phyloP scores from a whole-genome alignment of 2,329 filamentous ascomycete species.

The Aspergillus tubingensis region DNA sequence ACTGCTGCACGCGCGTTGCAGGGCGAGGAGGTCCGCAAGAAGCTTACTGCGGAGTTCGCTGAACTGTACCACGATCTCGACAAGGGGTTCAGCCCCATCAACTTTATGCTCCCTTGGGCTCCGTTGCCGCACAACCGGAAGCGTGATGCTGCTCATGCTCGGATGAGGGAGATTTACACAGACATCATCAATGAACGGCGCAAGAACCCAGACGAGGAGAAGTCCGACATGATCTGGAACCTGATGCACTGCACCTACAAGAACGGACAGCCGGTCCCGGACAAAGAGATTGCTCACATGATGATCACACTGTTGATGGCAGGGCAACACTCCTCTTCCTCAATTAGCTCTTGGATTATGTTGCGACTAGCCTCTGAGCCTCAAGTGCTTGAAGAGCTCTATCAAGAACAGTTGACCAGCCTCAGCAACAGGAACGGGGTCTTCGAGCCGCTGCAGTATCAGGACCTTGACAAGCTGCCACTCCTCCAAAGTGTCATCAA shows the following conservation, averaged over 20 bases:
- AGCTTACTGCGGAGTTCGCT: conserved; percentile 71
- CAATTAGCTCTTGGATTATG: conserved; percentile 76
- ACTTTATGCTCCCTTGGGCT: conserved; percentile 79
- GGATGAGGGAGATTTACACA: conserved; percentile 70
- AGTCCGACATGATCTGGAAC: conserved; percentile 74
- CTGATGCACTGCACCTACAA: conserved; percentile 78
- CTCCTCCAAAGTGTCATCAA: conserved; percentile 67
- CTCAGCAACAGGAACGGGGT: conserved; percentile 43
- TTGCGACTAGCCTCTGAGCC: conserved; percentile 71
- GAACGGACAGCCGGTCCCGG: conserved; percentile 66
- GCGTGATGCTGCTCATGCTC: conserved; percentile 69
- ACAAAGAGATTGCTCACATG: conserved; percentile 78
- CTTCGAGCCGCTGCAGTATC: conserved; percentile 60
- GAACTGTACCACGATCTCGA: conserved; percentile 79
- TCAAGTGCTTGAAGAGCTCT: conserved; percentile 69
- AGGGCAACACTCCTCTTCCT: conserved; percentile 77
- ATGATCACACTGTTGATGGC: conserved; percentile 87
- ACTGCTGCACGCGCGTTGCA: conserved; percentile 77
- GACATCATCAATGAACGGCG: conserved; percentile 69
- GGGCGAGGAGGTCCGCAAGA: conserved; percentile 72
- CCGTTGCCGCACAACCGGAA: conserved; percentile 75
- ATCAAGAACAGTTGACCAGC: conserved; percentile 63
- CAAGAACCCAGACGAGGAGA: conserved; percentile 43
- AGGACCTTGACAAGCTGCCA: conserved; percentile 61
- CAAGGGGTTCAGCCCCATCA: conserved; percentile 75